Conservation (phyloP, 2,329 filamentous ascomycete genomes). For the Pseudogymnoascus sp. region DNA sequence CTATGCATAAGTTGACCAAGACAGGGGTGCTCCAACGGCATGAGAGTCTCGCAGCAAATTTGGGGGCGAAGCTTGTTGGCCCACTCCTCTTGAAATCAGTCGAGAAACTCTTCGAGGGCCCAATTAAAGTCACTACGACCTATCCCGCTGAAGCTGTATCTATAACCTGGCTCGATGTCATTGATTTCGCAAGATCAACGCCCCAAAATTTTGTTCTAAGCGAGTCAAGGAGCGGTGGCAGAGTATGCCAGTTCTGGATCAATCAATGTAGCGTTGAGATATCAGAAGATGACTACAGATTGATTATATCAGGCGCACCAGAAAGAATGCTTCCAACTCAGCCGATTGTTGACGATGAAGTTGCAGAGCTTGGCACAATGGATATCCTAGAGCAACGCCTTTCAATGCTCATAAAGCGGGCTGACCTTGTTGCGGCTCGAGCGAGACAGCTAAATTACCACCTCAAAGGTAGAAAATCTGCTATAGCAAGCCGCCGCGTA, state of each 20-base stretch:
- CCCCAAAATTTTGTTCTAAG: conserved; percentile 69
- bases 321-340: conserved; percentile 75
- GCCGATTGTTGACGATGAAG: conserved; percentile 77
- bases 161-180: conserved; percentile 77
- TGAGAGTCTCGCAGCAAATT: conserved; percentile 76
- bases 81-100: conserved; percentile 79
- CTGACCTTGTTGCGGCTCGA: conserved; percentile 63
- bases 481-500: conserved; percentile 58
- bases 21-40: conserved; percentile 69
- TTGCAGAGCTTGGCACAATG: conserved; percentile 72
- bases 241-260: conserved; percentile 72
- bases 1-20: conserved; percentile 12
- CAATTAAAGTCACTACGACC: conserved; percentile 44
- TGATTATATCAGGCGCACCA: conserved; percentile 74
- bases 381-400: conserved; percentile 77
- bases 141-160: conserved; percentile 50
- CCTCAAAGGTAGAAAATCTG: conserved; percentile 63
- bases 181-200: conserved; percentile 73
- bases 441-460: conserved; percentile 75
- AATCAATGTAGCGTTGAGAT: conserved; percentile 79
- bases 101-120: conserved; percentile 75
- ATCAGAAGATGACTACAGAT: conserved; percentile 75
- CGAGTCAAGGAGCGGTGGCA: conserved; percentile 56
- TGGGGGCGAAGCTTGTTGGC: conserved; percentile 74
- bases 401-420: conserved; percentile 66